phyloP scores from a whole-genome alignment of 371 early-diverging fungal species.

The Capillidium heterosporum region DNA sequence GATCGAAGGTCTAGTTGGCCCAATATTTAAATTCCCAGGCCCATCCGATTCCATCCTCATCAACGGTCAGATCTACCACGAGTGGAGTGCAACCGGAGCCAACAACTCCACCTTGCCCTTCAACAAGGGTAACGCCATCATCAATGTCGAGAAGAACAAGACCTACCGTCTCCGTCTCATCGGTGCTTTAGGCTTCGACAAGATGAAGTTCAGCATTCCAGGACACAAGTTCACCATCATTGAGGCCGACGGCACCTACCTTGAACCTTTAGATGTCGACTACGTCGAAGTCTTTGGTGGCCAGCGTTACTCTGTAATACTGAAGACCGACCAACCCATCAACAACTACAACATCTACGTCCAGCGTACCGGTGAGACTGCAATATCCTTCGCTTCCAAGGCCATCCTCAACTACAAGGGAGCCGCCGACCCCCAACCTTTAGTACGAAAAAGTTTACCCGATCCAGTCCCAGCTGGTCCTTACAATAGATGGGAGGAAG shows the following conservation, averaged over 20 bases:
- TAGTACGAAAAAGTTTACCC: background rate
- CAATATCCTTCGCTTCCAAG: slow-evolving; percentile 9
- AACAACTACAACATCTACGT: slow-evolving; percentile 16
- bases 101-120: background rate
- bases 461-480: background rate
- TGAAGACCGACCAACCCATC: slow-evolving; percentile 16
- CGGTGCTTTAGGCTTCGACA: background rate
- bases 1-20: background rate
- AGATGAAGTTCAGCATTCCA: slow-evolving; percentile 15
- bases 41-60: slow-evolving; percentile 16
- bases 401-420: slow-evolving; percentile 16
- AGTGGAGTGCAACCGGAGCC: background rate
- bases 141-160: background rate
- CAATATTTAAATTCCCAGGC: background rate
- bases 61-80: slow-evolving; percentile 14
- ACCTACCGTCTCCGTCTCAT: background rate
- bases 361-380: slow-evolving; percentile 7
- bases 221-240: slow-evolving; percentile 17
- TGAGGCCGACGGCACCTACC: slow-evolving; percentile 19
- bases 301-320: slow-evolving; percentile 19
- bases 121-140: background rate
- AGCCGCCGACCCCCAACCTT: slow-evolving; percentile 5
- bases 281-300: slow-evolving; percentile 15
- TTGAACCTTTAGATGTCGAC: slow-evolving; percentile 13
- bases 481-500: background rate